phyloP scores from a whole-genome alignment of 257 asterid species.

The Solanum virginianum region DNA sequence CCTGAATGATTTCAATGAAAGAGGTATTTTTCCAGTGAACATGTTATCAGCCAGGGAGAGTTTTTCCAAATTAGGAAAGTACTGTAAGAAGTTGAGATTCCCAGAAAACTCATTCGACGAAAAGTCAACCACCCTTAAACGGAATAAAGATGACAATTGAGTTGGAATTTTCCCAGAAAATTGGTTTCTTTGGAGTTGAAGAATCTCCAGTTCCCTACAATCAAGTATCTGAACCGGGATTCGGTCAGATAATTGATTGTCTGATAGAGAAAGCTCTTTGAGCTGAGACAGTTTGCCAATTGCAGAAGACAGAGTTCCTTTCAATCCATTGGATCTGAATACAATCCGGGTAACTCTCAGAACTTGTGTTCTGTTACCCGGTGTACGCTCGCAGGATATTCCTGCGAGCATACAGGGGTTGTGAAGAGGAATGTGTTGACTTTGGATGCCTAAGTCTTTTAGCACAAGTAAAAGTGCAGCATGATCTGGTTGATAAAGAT shows the following conservation, averaged over 20 bases:
- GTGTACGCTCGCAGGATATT: constrained; percentile 40
- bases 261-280: constrained; percentile 40
- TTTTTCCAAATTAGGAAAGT: constrained; percentile 60
- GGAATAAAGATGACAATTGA: constrained; percentile 32
- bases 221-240: constrained; percentile 52
- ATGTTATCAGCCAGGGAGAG: constrained; percentile 54
- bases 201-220: constrained; percentile 51
- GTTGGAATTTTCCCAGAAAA: constrained; percentile 51
- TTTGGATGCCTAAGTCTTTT: constrained; percentile 16
- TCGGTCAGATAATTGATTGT: constrained; percentile 34
- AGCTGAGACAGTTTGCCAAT: constrained; percentile 61
- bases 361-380: constrained; percentile 18
- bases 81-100: constrained; percentile 44
- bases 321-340: constrained; percentile 26
- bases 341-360: constrained; percentile 52
- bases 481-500: constrained; percentile 31
- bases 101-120: constrained; percentile 53
- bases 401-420: constrained; percentile 46
- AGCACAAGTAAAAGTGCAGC: constrained; percentile 26
- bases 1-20: constrained; percentile 40
- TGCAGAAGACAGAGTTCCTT: constrained; percentile 49
- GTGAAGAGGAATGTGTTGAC: neutral
- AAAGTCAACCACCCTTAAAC: constrained; percentile 46
- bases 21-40: constrained; percentile 59
- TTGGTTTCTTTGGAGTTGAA: constrained; percentile 34